phyloP scores from a whole-genome alignment of 2,329 filamentous ascomycete genomes.

The Penicillium hordei region DNA sequence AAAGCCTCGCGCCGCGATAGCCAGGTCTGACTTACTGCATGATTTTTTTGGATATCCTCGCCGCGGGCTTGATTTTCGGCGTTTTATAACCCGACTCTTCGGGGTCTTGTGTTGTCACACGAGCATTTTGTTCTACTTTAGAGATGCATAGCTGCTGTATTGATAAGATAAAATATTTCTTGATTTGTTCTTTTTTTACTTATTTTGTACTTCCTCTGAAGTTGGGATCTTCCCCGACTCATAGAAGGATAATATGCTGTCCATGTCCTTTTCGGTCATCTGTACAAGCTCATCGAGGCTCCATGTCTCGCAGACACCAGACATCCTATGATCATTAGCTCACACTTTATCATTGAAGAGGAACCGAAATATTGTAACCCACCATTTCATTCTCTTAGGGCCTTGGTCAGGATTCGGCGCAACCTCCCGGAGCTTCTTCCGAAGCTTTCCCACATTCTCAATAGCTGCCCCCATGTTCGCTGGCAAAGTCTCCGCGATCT shows the following conservation, averaged over 20 bases:
- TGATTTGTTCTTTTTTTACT: slow-evolving; percentile 3
- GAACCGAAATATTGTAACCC: slow-evolving; percentile 30
- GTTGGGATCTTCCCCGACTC: slow-evolving; percentile 41
- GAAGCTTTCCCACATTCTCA: slow-evolving; percentile 74
- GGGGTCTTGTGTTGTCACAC: slow-evolving; percentile 18
- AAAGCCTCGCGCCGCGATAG: slow-evolving; percentile 33
- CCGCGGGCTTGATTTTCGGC: slow-evolving; percentile 6
- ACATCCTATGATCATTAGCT: slow-evolving; percentile 67
- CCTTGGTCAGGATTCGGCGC: slow-evolving; percentile 73
- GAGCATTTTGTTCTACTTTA: slow-evolving; percentile 19
- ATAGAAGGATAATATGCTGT: slow-evolving; percentile 76
- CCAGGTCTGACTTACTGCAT: slow-evolving; percentile 20
- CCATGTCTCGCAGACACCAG: slow-evolving; percentile 83
- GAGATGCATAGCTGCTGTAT: slow-evolving; percentile 28
- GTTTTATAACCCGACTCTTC: slow-evolving; percentile 20
- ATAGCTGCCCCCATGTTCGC: slow-evolving; percentile 81
- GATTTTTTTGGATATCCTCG: slow-evolving; percentile 35
- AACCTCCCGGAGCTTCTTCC: slow-evolving; percentile 73
- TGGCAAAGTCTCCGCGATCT: slow-evolving; percentile 76
- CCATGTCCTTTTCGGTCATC: slow-evolving; percentile 82
- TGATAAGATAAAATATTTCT: slow-evolving; percentile 24
- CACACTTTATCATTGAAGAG: neutral
- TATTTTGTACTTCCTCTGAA: slow-evolving; percentile 36
- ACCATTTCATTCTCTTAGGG: slow-evolving; percentile 89
- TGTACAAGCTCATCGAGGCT: slow-evolving; percentile 79